Percentiles rank a stretch among this genome's conserved stretches.
Conservation (phyloP, 768 basidiomycete genomes). For the Lactifluus pinguis region DNA sequence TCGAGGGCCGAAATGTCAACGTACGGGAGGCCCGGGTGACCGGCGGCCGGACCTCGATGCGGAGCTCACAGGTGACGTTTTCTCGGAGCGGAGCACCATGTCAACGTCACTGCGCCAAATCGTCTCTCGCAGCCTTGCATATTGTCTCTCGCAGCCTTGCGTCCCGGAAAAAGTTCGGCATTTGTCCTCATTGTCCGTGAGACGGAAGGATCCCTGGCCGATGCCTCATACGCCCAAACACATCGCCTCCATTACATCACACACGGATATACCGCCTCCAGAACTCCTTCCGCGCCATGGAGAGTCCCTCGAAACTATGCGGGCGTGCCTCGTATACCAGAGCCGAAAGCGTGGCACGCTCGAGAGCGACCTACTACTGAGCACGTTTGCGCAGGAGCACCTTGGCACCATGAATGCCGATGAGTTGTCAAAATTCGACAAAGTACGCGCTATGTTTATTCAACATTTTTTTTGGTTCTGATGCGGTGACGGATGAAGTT, state of each 20-base stretch:
- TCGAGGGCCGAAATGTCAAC: no score
- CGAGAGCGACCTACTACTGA: conserved; percentile 85
- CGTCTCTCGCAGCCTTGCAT: no score
- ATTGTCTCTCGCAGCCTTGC: background rate
- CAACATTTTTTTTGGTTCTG: background rate
- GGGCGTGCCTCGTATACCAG: conserved; percentile 84
- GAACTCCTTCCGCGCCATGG: conserved; percentile 57
- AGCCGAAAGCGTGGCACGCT: conserved; percentile 90
- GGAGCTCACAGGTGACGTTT: no score
- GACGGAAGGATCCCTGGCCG: conserved; percentile 55
- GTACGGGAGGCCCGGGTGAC: no score
- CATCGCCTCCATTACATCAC: conserved; percentile 42
- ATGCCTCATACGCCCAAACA: conserved; percentile 73
- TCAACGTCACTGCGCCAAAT: background rate
- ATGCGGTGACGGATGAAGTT: background rate
- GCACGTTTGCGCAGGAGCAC: conserved; percentile 88
- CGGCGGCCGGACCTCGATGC: no score
- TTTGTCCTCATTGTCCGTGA: background rate
- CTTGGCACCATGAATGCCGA: conserved; percentile 53
- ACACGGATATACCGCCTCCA: conserved; percentile 38
- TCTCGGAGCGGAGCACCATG: background rate
- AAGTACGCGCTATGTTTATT: conserved; percentile 41
- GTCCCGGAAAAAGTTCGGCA: background rate
- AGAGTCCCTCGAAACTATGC: conserved; percentile 50
- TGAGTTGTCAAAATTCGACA: conserved; percentile 85